Base-by-base conservation (phyloP, 768 basidiomycete species). In the Suillus hirtellus region DNA sequence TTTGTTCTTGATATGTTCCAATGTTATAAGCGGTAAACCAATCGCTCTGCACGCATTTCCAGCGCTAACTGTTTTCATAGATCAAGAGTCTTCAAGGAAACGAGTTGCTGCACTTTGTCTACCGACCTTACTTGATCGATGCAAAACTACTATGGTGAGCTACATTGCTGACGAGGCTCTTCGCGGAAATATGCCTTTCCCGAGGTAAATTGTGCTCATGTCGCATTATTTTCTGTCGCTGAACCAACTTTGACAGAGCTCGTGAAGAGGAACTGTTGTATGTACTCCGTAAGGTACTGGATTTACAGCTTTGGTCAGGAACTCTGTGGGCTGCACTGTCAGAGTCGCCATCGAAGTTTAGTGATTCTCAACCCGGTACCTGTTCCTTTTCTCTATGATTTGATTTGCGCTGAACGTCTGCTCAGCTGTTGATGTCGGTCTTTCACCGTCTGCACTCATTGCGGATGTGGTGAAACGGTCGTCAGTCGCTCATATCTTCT, bases 201-300 rank as follows among this genome's bases (percentile, higher is more conserved):
- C 93, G 49, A 85, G 94, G 93, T 92, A 59, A 0, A 38, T 21
- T 59, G 4, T 38, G 4, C 46, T 60, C n/a, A 10, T 31, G 42
- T 40, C 19, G 10, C 40, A 27, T 27, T 53, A 2, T 24, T 42
- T 31, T 12, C 2, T 37, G 4, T 59, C 10, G 10, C 34, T 63
- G 7, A 63, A 53, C 56, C 52, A 42, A 38, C 19, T 43, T 15
- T 60, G 24, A 40, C 46, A 95, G 95, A 61, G 85, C 87, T 1
- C 84, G 93, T 31, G 95, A 98, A 74, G 94, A 96, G 68, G 96
- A 98, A 68, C 71, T 99, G 15, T 72, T 96, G 1, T 96, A 95
- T 70, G 84, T 95, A 34, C 76, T 98, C 14, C 85, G 85, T 47
- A 92, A 93, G 65, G 77, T 98, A n/a, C 78, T 86, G 14, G 82